Conservation (phyloP, 192 early-diverging fungal species). For the Coemansia sp. region DNA sequence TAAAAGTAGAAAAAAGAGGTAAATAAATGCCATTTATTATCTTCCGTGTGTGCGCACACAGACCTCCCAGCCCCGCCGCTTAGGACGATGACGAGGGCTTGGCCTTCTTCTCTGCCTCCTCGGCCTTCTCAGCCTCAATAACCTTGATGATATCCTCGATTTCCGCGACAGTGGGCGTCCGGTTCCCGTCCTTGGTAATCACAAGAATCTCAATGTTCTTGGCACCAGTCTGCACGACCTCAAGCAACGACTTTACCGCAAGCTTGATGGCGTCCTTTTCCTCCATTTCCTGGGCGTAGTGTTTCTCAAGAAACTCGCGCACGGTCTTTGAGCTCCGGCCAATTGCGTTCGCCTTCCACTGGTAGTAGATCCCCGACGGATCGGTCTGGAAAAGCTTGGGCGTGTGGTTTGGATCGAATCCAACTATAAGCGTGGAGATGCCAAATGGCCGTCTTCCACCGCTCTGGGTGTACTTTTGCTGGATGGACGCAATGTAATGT, state of each 20-base stretch:
- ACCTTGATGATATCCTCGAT: conserved; percentile 72
- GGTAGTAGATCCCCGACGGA: conserved; percentile 97
- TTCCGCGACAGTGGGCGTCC: conserved; percentile 69
- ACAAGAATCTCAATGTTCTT: conserved; percentile 99
- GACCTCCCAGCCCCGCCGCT: not conserved
- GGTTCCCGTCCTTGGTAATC: conserved; percentile 76
- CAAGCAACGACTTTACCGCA: conserved; percentile 86
- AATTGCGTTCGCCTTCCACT: conserved; percentile 98
- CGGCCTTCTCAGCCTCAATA: conserved; percentile 90
- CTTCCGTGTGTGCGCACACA: not conserved
- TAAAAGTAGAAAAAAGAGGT: not conserved
- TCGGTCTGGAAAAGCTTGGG: conserved; percentile 98
- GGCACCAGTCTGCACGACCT: conserved; percentile 98
- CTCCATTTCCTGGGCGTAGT: conserved; percentile 84
- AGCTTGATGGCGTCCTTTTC: conserved; percentile 86
- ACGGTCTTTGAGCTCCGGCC: conserved; percentile 96
- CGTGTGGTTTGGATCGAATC: conserved; percentile 84
- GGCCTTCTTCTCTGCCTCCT: conserved; percentile 79
- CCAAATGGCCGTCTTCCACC: conserved; percentile 98
- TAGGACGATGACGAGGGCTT: conserved; percentile 20
- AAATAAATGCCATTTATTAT: not conserved
- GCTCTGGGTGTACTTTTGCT: conserved; percentile 99
- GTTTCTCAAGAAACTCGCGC: conserved; percentile 97
- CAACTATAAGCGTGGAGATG: conserved; percentile 94
- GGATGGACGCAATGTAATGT: conserved; percentile 91